Evolutionary conservation across 805 yeast genomes (phyloP).

Genomic region (Ascoidea tarda): DNA sequence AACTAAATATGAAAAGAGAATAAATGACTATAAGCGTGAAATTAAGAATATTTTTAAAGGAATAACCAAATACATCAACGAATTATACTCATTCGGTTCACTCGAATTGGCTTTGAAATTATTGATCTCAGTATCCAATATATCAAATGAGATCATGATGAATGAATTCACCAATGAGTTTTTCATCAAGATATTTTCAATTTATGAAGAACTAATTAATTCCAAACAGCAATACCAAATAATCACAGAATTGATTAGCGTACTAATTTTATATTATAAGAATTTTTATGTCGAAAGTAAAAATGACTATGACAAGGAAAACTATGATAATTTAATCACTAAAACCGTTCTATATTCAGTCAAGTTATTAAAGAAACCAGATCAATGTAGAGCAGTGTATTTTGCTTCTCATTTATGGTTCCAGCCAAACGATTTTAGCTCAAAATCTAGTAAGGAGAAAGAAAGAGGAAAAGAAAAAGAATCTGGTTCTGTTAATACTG

Average conservation of each 20-base stretch:
- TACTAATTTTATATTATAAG: slow-evolving; percentile 6
- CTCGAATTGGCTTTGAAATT: slow-evolving; percentile 22
- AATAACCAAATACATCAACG: slow-evolving; percentile 54
- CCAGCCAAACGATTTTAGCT: slow-evolving; percentile 2
- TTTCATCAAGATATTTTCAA: slow-evolving; percentile 74
- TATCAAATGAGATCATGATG: slow-evolving; percentile 65
- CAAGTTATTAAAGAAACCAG: slow-evolving; percentile 78
- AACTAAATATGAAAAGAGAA: slow-evolving; percentile 13
- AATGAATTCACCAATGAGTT: slow-evolving; percentile 76
- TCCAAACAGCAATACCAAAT: slow-evolving; percentile 32
- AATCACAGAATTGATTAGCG: slow-evolving; percentile 7
- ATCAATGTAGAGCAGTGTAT: slow-evolving; percentile 87
- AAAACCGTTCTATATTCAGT: slow-evolving; percentile 82
- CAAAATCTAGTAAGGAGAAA: slow-evolving; percentile 16
- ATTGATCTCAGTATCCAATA: slow-evolving; percentile 52
- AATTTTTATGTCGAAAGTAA: slow-evolving; percentile 4
- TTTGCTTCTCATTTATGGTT: slow-evolving; percentile 79
- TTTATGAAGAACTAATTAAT: slow-evolving; percentile 57
- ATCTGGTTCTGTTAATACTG: neutral
- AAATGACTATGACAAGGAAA: slow-evolving; percentile 33
- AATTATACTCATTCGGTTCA: slow-evolving; percentile 32
- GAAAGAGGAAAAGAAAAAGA: slow-evolving; percentile 27
- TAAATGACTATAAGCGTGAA: slow-evolving; percentile 7
- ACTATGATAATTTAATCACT: slow-evolving; percentile 71
- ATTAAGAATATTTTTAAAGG: slow-evolving; percentile 55